A percentile compares a stretch with the other conserved stretches of the same genome.
phyloP scores from a whole-genome alignment of 371 early-diverging fungal species.

The Coemansia sp. region DNA sequence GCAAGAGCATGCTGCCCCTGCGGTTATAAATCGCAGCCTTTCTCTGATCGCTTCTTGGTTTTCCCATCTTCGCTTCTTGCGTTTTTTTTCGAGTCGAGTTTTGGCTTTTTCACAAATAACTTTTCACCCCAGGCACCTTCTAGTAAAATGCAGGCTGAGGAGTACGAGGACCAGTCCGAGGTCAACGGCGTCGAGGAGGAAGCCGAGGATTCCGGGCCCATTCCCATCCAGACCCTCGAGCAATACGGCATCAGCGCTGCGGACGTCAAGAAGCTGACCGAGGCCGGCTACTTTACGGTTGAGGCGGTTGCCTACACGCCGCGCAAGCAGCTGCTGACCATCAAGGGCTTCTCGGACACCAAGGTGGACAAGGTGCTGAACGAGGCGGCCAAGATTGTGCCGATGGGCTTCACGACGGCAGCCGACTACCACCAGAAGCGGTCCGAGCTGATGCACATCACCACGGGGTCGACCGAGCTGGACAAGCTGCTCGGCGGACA shows the following conservation, averaged over 20 bases:
- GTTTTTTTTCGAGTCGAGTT: slow-evolving; percentile 1
- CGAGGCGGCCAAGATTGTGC: slow-evolving; percentile 94
- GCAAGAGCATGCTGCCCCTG: not conserved
- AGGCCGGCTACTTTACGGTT: slow-evolving; percentile 94
- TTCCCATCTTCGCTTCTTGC: not conserved
- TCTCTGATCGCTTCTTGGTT: not conserved
- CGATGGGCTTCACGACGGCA: slow-evolving; percentile 98
- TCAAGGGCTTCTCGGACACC: slow-evolving; percentile 98
- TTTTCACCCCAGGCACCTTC: not conserved
- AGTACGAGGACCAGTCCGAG: slow-evolving; percentile 50
- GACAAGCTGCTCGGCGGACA: slow-evolving; percentile 91
- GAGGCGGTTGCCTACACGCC: slow-evolving; percentile 97
- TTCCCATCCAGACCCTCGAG: slow-evolving; percentile 56
- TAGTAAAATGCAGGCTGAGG: slow-evolving; percentile 42
- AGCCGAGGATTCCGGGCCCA: slow-evolving; percentile 49
- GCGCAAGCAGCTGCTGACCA: slow-evolving; percentile 82
- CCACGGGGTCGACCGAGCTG: slow-evolving; percentile 95
- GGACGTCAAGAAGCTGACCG: slow-evolving; percentile 86
- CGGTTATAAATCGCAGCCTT: not conserved
- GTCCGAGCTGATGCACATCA: slow-evolving; percentile 82
- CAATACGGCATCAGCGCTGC: slow-evolving; percentile 79
- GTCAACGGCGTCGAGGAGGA: slow-evolving; percentile 48
- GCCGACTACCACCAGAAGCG: slow-evolving; percentile 91
- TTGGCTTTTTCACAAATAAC: not conserved
- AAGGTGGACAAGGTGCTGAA: slow-evolving; percentile 97